Conservation (phyloP, 345 rosid genomes). For the Atalantia buxifolia region DNA sequence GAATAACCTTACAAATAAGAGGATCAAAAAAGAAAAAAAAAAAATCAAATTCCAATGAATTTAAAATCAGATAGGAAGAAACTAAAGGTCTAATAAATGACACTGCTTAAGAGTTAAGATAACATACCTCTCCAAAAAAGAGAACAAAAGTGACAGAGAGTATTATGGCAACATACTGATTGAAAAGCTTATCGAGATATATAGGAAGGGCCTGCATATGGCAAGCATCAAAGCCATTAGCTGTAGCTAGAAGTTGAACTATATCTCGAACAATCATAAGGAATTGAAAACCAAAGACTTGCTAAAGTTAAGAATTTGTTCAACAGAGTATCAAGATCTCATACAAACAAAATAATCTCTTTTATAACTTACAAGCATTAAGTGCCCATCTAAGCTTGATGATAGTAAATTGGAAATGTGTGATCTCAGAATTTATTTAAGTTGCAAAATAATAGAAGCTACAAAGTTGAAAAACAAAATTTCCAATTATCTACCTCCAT, state of each 20-base stretch:
- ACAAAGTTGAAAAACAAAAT: not conserved
- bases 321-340: not conserved
- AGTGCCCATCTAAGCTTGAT: not conserved
- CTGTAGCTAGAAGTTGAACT: not conserved
- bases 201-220: conserved; percentile 84
- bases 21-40: not conserved
- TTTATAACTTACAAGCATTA: not conserved
- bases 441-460: not conserved
- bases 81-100: not conserved
- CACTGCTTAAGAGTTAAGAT: conserved; percentile 11
- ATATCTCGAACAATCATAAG: not conserved
- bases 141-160: conserved; percentile 95
- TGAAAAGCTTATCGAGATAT: conserved; percentile 88
- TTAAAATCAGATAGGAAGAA: conserved; percentile 1
- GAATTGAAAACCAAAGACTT: not conserved
- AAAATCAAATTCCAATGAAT: not conserved
- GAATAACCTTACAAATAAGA: conserved; percentile 65
- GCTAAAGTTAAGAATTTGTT: not conserved
- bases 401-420: not conserved
- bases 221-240: conserved; percentile 7
- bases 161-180: conserved; percentile 80
- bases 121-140: conserved; percentile 78
- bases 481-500: conserved; percentile 69
- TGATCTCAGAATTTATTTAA: not conserved
- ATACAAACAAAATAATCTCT: not conserved